Conservation (phyloP, 371 early-diverging fungal species). For the Rhizopus stolonifer region DNA sequence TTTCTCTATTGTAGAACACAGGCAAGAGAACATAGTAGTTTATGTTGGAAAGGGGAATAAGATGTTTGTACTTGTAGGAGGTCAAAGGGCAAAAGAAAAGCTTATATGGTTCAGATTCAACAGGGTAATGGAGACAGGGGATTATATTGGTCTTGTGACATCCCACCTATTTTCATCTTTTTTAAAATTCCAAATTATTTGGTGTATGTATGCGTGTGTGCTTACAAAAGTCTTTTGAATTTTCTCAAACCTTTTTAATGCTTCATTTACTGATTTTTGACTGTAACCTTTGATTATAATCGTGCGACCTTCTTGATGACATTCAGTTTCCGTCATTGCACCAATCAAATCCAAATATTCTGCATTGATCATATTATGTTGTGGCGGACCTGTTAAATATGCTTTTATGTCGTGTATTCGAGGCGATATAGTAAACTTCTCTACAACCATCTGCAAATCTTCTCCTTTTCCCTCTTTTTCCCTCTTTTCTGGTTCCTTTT, state of each 20-base stretch:
- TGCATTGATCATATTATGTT: slow-evolving; percentile 18
- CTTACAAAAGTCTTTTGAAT: slow-evolving; percentile 40
- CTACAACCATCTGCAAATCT: neutral
- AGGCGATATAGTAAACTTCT: slow-evolving; percentile 26
- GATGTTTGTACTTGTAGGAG: slow-evolving; percentile 21
- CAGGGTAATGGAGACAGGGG: slow-evolving; percentile 44
- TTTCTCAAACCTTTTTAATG: slow-evolving; percentile 28
- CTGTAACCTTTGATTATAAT: slow-evolving; percentile 24
- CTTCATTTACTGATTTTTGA: slow-evolving; percentile 24
- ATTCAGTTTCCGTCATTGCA: slow-evolving; percentile 21
- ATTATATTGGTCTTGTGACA: slow-evolving; percentile 2
- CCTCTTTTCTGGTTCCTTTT: neutral
- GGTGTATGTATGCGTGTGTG: neutral
- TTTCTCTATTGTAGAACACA: slow-evolving; percentile 6
- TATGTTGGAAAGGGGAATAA: slow-evolving; percentile 11
- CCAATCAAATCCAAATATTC: slow-evolving; percentile 27
- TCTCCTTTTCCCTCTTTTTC: neutral
- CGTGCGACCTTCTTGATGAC: slow-evolving; percentile 15
- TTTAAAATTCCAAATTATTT: neutral
- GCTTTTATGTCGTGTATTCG: slow-evolving; percentile 18
- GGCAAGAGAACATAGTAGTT: slow-evolving; percentile 7
- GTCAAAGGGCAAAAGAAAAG: slow-evolving; percentile 32
- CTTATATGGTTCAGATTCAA: slow-evolving; percentile 20
- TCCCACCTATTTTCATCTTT: slow-evolving; percentile 22
- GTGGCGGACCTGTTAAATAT: slow-evolving; percentile 26